Evolutionary conservation across 2,329 filamentous ascomycete species (phyloP), one percentile per base, ranked within the genome.

Genomic region (Calonectria pauciramosa): DNA sequence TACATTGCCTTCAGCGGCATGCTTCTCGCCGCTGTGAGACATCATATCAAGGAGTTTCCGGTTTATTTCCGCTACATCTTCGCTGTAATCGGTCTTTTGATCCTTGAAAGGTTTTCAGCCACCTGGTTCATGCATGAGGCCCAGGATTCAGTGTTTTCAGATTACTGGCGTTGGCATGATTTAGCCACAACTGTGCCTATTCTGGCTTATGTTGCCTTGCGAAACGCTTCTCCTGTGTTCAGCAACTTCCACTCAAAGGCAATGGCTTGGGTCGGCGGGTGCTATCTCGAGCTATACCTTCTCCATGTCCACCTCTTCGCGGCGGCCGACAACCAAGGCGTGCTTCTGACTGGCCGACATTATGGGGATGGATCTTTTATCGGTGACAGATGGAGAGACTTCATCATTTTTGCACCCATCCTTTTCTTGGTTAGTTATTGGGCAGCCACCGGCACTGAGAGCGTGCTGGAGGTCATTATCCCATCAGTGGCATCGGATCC

Each of bases 271-370:
- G 82, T 93, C 0, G 91, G 92, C 1, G 85, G 85, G 3, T 89
- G 88, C 74, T 90, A 90, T 0, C 86, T 92, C 1, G 92, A 93
- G 80, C 88, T 90, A 1, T 92, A 90, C 75, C 86, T 91, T 0
- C 84, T 93, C 49, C 90, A 93, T 70, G 89, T 89, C 80, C 92
- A 94, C 79, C 86, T 92, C 64, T 91, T 90, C 86, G 87, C 93
- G 13, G 90, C 90, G 0, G 90, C 88, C 6, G 90, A 93, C 77
- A 88, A 89, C 7, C 88, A 87, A 51, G 90, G 89, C 0, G 79
- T 90, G 2, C 70, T 81, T 9, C 44, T 81, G 1, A 64, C 81
- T 8, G 79, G 76, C 9, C 77, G 75, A 28, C 76, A 80, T 70
- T 44, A 75, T 11, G 77, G 77, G 0, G 79, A 79, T 1, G 79